phyloP scores from a whole-genome alignment of 495 filamentous ascomycete species.

The Tuber brumale region DNA sequence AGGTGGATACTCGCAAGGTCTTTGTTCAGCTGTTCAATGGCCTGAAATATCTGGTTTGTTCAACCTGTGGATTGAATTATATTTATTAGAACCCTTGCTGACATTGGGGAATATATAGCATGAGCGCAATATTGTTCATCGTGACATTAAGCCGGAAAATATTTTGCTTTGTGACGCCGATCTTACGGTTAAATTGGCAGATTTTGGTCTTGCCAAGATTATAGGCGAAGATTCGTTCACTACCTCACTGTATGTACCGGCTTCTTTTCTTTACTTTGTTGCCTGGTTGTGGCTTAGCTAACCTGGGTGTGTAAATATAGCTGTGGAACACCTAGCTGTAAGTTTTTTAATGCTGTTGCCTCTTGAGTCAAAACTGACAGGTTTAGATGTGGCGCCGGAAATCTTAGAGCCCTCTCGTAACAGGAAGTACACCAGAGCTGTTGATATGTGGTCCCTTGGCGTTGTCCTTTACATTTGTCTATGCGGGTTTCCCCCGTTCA shows the following conservation, averaged over 20 bases:
- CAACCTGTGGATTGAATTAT: neutral
- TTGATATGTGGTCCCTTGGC: slow-evolving; percentile 94
- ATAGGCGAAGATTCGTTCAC: slow-evolving; percentile 98
- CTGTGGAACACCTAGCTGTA: slow-evolving; percentile 88
- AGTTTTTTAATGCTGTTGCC: slow-evolving; percentile 37
- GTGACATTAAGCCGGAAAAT: slow-evolving; percentile 98
- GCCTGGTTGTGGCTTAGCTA: slow-evolving; percentile 18
- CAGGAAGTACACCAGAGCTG: slow-evolving; percentile 86
- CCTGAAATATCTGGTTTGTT: slow-evolving; percentile 81
- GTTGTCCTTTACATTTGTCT: slow-evolving; percentile 99
- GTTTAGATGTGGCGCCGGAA: slow-evolving; percentile 83
- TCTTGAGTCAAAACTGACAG: slow-evolving; percentile 19
- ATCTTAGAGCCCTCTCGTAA: slow-evolving; percentile 72
- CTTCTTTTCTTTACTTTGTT: slow-evolving; percentile 9
- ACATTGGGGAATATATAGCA: slow-evolving; percentile 59
- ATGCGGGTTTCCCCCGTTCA: slow-evolving; percentile 96
- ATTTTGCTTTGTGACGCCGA: slow-evolving; percentile 82
- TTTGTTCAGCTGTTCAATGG: slow-evolving; percentile 91
- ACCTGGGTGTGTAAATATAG: slow-evolving; percentile 39
- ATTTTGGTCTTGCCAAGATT: slow-evolving; percentile 97
- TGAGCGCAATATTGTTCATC: slow-evolving; percentile 93
- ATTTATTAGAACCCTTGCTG: slow-evolving; percentile 39
- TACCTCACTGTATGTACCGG: slow-evolving; percentile 65
- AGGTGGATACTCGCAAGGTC: slow-evolving; percentile 73
- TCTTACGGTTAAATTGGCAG: slow-evolving; percentile 82